Evolutionary conservation across 2,329 filamentous ascomycete species (phyloP), one percentile per base, ranked within the genome.

Genomic region (Lecanicillium sp.): DNA sequence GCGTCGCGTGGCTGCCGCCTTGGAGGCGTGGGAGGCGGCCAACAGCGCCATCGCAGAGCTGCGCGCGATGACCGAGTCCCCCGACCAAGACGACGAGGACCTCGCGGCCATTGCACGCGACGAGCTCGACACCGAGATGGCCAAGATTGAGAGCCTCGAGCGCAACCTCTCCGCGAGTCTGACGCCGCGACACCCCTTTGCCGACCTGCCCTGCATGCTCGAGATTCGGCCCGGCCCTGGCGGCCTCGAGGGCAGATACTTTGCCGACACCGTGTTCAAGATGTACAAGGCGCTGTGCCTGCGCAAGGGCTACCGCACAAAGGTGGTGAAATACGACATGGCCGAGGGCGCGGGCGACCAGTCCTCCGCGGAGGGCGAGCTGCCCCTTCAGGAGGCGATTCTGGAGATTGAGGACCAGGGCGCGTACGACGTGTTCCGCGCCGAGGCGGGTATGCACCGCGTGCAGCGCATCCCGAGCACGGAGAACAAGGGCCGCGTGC

Each of bases 381-480:
- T 78, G 21, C 83, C 88, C 6, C 74, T 97, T 3, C 82, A 86
- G 48, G 93, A 97, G 70, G 93, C 88, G 7, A 81, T 98, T 20
- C 75, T 98, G 21, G 90, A 96, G 64, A 74, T 98, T 29, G 79
- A 84, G 50, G 78, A 82, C 42, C 69, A 79, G 1, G 88, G 88
- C 24, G 84, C 90, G 19, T 98, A 95, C 66, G 87, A 86, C 51
- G 61, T 81, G 2, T 80, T 98, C 58, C 80, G 91, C 52, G 84
- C 84, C 57, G 93, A 98, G 67, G 88, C 91, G 3, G 93, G 93
- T 26, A 93, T 98, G 55, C 93, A 98, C 64, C 81, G 93, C 23
- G 93, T 98, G 0, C 93, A 98, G 71, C 83, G 93, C 21, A 84
- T 98, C 3, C 93, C 93, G 2, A 84, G 84, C 10, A 98, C 93